phyloP scores from a whole-genome alignment of 1,139 yeast genomes.

The Blastobotrys buckinghamii region DNA sequence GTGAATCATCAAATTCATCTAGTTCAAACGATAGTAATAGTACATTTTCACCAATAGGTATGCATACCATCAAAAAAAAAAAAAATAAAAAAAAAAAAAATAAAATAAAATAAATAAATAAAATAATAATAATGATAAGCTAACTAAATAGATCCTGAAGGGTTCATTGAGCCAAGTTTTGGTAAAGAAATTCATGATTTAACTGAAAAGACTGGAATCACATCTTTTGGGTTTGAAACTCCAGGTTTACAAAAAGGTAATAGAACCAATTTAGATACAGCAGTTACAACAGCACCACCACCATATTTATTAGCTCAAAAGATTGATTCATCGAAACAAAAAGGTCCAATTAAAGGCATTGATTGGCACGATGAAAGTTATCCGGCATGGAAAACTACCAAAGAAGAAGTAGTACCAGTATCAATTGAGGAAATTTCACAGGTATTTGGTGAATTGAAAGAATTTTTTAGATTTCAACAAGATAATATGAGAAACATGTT shows the following conservation, averaged over 20 bases:
- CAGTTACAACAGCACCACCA: conserved; percentile 1
- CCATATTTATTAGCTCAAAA: background rate
- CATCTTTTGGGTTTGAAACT: conserved; percentile 7
- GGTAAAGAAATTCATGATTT: background rate
- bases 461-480: conserved; percentile 68
- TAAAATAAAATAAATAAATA: too few species aligned
- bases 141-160: background rate
- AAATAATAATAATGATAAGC: too few species aligned
- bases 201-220: background rate
- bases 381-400: conserved; percentile 49
- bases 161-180: background rate
- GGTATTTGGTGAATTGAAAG: conserved; percentile 54
- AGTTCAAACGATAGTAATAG: too few species aligned
- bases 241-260: background rate
- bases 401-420: conserved; percentile 37
- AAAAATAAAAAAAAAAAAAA: too few species aligned
- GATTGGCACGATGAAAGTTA: conserved; percentile 43
- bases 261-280: background rate
- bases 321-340: background rate
- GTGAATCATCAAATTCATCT: too few species aligned
- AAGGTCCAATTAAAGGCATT: conserved; percentile 24
- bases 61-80: too few species aligned
- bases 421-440: conserved; percentile 51
- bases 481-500: conserved; percentile 71
- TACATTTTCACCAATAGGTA: too few species aligned